Evolutionary conservation across 306 rosid genomes (phyloP), one percentile per base, ranked within the genome.

Genomic region (Hippophae tibetana): DNA sequence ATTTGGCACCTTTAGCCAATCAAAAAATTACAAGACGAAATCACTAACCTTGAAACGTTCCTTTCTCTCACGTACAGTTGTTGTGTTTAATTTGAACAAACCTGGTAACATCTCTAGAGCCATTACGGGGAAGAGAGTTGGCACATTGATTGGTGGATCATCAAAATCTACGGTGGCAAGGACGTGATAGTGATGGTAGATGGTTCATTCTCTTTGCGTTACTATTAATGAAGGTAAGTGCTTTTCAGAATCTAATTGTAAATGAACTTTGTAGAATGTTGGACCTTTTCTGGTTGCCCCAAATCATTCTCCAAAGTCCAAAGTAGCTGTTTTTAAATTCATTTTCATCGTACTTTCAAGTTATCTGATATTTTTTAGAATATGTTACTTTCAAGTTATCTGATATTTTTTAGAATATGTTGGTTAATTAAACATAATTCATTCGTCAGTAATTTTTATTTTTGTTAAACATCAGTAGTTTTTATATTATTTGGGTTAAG

Each of bases 71-170:
- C 68, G 31, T 78, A 80, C 86, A 87, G 98, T 92, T 63, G 95
- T 92, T 51, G 98, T 92, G 47, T 92, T 92, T 78, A 92, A 92
- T 73, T 78, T 92, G 64, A 81, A 76, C 64, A 76, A 88, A 69
- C 82, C 85, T 0, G 98, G 96, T n/a, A 87, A 92, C 79, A 92
- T 92, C 71, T 76, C 85, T 44, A 85, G 64, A 77, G 98, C 98
- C 62, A 87, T 92, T 67, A 79, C 52, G 67, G 98, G 98, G 0
- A 95, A 83, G 78, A 75, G 72, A 61, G 96, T 92, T 46, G 98
- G 98, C 73, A 92, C 98, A 13, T 70, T 92, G 72, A 92, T 87
- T 12, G 97, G 94, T 52, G 89, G 82, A 25, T 71, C 69, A 7
- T 44, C 70, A 78, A 79, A 77, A 68, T 69, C 95, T 10, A 61